A percentile compares a stretch with the other conserved stretches of the same genome.
Evolutionary conservation across 257 asterid species (phyloP).

Genomic region (Capsicum pubescens): DNA sequence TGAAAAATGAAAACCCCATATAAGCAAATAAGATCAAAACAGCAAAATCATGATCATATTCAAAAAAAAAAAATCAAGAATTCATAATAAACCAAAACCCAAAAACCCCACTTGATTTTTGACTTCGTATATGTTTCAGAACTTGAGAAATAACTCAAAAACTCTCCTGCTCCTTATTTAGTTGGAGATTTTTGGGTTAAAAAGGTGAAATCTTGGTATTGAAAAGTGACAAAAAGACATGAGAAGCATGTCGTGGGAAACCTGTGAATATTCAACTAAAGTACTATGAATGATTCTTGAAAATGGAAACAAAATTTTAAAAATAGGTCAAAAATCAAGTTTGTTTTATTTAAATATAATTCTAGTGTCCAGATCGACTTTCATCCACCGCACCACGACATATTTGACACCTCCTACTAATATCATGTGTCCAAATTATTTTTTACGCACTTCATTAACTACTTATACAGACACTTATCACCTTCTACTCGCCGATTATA

Average conservation of each 20-base stretch:
- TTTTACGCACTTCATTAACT: too few species aligned
- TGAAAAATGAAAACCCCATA: constrained; percentile 39
- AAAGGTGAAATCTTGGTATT: not conserved
- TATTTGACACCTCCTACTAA: too few species aligned
- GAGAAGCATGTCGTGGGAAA: not conserved
- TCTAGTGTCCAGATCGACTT: too few species aligned
- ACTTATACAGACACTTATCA: too few species aligned
- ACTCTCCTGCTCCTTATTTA: too few species aligned
- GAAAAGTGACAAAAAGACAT: constrained; percentile 24
- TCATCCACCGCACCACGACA: too few species aligned
- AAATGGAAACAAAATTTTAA: constrained; percentile 3
- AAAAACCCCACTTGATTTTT: constrained; percentile 28
- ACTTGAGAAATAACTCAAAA: too few species aligned
- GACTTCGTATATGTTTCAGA: too few species aligned
- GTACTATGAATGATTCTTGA: not conserved
- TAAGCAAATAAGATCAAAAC: constrained; percentile 33
- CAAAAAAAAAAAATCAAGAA: not conserved
- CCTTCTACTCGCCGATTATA: too few species aligned
- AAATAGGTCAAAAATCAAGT: not conserved
- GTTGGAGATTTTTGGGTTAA: not conserved
- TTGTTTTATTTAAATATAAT: too few species aligned
- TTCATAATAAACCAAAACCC: not conserved
- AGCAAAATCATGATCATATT: not conserved
- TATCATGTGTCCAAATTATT: too few species aligned
- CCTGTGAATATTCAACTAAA: constrained; percentile 19